Conservation (phyloP, 768 basidiomycete genomes). For the Terana coerulea region DNA sequence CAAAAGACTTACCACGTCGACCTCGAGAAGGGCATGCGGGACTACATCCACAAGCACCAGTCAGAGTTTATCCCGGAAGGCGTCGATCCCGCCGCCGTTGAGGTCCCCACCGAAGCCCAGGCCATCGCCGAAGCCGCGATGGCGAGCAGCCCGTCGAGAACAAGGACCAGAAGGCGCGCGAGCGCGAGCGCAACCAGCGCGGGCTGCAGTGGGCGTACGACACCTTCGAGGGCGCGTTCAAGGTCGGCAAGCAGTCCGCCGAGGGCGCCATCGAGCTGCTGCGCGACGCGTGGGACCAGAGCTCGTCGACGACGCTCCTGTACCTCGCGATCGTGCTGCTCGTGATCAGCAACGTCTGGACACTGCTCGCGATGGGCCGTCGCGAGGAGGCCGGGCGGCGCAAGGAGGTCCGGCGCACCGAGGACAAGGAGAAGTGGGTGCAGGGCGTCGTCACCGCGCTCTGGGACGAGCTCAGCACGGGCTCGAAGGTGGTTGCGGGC, state of each 20-base stretch:
- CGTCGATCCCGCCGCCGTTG: slow-evolving; percentile 55
- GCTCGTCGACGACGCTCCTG: slow-evolving; percentile 65
- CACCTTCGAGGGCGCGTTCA: slow-evolving; percentile 72
- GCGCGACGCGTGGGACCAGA: slow-evolving; percentile 76
- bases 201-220: slow-evolving; percentile 88
- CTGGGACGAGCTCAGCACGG: slow-evolving; percentile 63
- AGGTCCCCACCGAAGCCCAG: slow-evolving; percentile 38
- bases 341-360: slow-evolving; percentile 79
- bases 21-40: slow-evolving; percentile 79
- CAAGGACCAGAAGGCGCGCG: slow-evolving; percentile 52
- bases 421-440: slow-evolving; percentile 73
- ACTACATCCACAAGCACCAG: slow-evolving; percentile 86
- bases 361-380: slow-evolving; percentile 43
- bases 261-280: slow-evolving; percentile 74
- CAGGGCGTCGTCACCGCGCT: slow-evolving; percentile 68
- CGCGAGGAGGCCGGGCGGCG: slow-evolving; percentile 41
- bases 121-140: slow-evolving; percentile 18
- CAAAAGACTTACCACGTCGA: slow-evolving; percentile 85
- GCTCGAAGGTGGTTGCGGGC: slow-evolving; percentile 31
- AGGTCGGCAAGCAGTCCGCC: slow-evolving; percentile 69
- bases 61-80: slow-evolving; percentile 88
- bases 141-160: slow-evolving; percentile 10
- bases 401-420: slow-evolving; percentile 49
- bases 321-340: slow-evolving; percentile 69
- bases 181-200: slow-evolving; percentile 65